Base-by-base conservation (phyloP, 2,329 filamentous ascomycete genomes). In the Colletotrichum gigasporum region DNA sequence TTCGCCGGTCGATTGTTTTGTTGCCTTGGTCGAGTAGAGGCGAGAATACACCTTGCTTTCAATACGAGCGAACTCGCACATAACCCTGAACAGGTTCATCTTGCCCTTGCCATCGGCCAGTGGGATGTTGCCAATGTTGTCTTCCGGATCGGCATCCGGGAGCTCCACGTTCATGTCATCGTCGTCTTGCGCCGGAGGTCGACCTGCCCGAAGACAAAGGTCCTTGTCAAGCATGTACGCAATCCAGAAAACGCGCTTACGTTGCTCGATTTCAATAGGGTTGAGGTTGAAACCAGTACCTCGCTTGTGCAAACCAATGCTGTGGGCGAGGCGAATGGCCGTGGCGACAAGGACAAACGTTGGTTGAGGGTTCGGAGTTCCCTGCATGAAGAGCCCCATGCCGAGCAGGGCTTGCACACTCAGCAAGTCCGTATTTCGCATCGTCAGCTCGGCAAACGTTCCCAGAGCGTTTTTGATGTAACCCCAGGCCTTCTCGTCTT, bases 391-490 rank as follows among this genome's bases (percentile, higher is more conserved):
- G 14, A 97, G 83, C 2, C 94, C 90, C 91, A 98, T 97, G 64
- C 94, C 96, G 24, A 98, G 82, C 47, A 99, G 82, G 12, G 94
- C 96, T 78, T 99, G 96, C 2, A 99, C 94, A 72, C 94, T 97
- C 37, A 98, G 82, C 18, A 99, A 83, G 78, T 99, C 96, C 7
- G 94, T 97, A 74, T 97, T 98, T 42, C 94, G 91, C 91, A 99
- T 95, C 1, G 94, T 94, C 62, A 99, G 82, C 76, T 99, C 96
- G 0, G 94, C 90, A 74, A 97, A 91, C 42, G 97, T 93, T 16
- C 91, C 93, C 87, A 98, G 91, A 14, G 95, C 94, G 74, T 99
- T 99, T 81, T 99, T 98, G 71, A 99, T 81, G 74, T 97, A 96
- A 2, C 90, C 91, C 94, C 96, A 98, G 0, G 94, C 94, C 75